phyloP scores from a whole-genome alignment of 805 yeast species.

The Saccharomyces mikatae region DNA sequence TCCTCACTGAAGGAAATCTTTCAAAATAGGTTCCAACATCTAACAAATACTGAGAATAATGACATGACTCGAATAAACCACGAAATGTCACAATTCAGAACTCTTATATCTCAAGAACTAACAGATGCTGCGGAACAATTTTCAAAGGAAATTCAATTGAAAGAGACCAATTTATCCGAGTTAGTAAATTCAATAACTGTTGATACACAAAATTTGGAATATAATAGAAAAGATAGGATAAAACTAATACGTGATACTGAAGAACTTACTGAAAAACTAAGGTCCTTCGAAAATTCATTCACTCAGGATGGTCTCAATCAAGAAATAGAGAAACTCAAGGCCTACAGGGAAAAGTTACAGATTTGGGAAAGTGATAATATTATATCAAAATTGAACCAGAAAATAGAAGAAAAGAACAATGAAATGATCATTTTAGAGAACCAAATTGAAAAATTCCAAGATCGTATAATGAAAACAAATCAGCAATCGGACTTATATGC shows the following conservation, averaged over 20 bases:
- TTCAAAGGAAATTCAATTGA: neutral
- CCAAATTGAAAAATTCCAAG: constrained; percentile 45
- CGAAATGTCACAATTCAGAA: neutral
- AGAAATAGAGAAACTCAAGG: constrained; percentile 37
- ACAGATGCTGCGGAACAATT: neutral
- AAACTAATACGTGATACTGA: constrained; percentile 32
- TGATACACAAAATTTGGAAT: constrained; percentile 34
- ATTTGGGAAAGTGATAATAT: constrained; percentile 24
- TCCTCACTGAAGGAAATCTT: neutral
- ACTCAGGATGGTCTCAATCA: constrained; percentile 42
- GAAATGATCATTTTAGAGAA: constrained; percentile 33
- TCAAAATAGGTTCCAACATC: neutral
- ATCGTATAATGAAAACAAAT: constrained; percentile 43
- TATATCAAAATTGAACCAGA: constrained; percentile 25
- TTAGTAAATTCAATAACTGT: constrained; percentile 23
- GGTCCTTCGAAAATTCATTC: constrained; percentile 29
- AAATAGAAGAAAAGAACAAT: constrained; percentile 35
- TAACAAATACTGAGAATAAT: neutral
- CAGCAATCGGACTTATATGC: constrained; percentile 54
- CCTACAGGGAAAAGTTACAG: constrained; percentile 32
- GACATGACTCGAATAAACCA: neutral
- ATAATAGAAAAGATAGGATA: constrained; percentile 38
- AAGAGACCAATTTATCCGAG: constrained; percentile 5
- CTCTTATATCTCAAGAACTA: neutral
- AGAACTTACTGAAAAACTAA: constrained; percentile 29